These are phyloP conservation scores for Gossypium schwendimanii DNA, from an alignment of 441 rosid genomes.

Conservation along the genomic window DNA sequence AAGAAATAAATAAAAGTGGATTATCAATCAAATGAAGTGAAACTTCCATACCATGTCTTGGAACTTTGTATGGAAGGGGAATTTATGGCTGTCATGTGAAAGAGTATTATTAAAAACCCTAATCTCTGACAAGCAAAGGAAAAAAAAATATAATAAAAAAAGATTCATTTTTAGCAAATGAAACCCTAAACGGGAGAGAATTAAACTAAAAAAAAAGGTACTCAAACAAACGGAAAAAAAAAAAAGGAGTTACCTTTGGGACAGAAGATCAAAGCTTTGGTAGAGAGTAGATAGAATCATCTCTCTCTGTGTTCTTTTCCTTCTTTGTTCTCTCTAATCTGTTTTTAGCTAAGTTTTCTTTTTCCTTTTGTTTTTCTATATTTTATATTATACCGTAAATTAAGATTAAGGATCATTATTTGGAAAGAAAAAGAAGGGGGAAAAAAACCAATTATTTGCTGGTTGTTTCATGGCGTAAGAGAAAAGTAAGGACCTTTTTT, in stretches of 20 bases:
- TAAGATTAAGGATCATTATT: conserved; percentile 1
- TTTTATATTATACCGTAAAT: neutral
- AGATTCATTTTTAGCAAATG: neutral
- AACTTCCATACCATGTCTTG: conserved; percentile 2
- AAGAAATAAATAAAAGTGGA: neutral
- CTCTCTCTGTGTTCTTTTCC: neutral
- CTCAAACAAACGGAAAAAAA: neutral
- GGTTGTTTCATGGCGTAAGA: neutral
- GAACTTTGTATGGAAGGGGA: neutral
- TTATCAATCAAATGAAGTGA: neutral
- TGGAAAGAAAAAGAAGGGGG: neutral
- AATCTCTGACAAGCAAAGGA: conserved; percentile 7
- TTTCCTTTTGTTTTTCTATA: neutral
- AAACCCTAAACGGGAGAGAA: neutral
- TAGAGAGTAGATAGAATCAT: conserved; percentile 20
- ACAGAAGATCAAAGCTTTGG: conserved; percentile 14
- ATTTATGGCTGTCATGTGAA: neutral
- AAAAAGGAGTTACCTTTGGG: neutral
- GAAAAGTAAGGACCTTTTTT: neutral
- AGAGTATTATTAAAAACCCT: neutral
- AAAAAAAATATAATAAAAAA: neutral
- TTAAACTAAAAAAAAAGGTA: neutral
- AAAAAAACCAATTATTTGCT: neutral
- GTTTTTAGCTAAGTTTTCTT: neutral
- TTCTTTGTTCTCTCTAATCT: neutral